Conservation (phyloP, 1,284 basidiomycete species). For the Peniophora sp. region DNA sequence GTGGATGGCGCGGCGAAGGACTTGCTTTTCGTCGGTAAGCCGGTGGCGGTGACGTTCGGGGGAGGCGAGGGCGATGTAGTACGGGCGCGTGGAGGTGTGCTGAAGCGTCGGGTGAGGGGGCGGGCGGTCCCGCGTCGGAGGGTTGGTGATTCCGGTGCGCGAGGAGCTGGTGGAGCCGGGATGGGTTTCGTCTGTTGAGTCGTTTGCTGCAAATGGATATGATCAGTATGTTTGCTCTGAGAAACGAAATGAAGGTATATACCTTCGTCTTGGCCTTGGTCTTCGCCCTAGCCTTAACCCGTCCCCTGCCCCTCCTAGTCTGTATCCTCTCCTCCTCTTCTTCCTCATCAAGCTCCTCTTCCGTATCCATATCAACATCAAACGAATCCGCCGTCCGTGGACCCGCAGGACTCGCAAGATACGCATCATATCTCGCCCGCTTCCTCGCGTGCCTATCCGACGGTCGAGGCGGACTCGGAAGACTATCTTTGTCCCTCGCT, state of each 20-base stretch:
- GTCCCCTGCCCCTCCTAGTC: neutral
- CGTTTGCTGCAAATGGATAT: too few relatives aligned
- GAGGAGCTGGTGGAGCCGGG: conserved; percentile 20
- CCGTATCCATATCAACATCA: too few relatives aligned
- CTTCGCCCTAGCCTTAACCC: conserved; percentile 8
- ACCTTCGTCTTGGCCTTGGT: conserved; percentile 6
- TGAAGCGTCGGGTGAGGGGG: too few relatives aligned
- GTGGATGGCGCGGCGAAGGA: conserved; percentile 6
- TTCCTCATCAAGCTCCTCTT: too few relatives aligned
- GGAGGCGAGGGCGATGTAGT: conserved; percentile 16
- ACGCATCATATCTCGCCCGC: too few relatives aligned
- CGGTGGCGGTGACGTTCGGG: conserved; percentile 10
- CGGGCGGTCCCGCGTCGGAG: conserved; percentile 20
- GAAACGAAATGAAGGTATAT: conserved; percentile 5
- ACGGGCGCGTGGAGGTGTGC: conserved; percentile 11
- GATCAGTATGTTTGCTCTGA: too few relatives aligned
- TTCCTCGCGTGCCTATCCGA: too few relatives aligned
- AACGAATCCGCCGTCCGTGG: too few relatives aligned
- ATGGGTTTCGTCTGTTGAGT: neutral
- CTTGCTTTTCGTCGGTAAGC: conserved; percentile 9
- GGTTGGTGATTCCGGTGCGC: conserved; percentile 45
- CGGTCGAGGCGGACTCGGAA: too few relatives aligned
- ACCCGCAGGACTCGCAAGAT: too few relatives aligned
- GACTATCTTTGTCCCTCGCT: too few relatives aligned
- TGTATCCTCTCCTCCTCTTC: too few relatives aligned